Conservation (phyloP, 176 grass and related monocot species). For the Secale cereale region DNA sequence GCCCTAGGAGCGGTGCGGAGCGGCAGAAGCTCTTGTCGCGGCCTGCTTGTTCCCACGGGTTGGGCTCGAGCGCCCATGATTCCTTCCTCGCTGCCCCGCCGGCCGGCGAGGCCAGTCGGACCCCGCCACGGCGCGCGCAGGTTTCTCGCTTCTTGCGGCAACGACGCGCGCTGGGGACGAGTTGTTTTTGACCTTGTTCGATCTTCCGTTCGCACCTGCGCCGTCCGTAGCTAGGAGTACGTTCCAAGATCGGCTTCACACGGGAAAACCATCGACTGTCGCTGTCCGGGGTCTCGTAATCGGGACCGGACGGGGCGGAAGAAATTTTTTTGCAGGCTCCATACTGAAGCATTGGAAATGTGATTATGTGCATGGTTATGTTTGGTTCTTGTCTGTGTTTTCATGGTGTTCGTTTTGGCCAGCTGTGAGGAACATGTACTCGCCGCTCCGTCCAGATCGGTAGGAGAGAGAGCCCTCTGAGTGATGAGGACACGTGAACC, state of each 20-base stretch:
- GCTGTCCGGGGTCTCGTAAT: too few relatives aligned
- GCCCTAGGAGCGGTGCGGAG: neutral
- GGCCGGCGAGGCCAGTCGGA: neutral
- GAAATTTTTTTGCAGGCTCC: neutral
- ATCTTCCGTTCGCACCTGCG: neutral
- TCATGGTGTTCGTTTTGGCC: too few relatives aligned
- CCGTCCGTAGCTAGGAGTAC: neutral
- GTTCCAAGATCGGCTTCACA: neutral
- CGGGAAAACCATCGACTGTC: too few relatives aligned
- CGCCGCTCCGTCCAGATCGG: neutral
- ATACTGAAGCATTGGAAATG: neutral
- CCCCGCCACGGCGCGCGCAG: neutral
- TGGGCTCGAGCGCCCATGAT: neutral
- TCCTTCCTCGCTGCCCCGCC: neutral
- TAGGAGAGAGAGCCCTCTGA: neutral
- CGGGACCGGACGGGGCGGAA: too few relatives aligned
- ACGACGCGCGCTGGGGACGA: neutral
- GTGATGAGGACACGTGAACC: neutral
- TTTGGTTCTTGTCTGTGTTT: neutral
- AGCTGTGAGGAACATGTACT: neutral
- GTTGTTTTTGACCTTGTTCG: neutral
- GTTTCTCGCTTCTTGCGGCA: neutral
- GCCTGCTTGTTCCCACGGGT: neutral
- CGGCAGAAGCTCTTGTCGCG: constrained; percentile 20
- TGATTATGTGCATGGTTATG: neutral